phyloP scores from a whole-genome alignment of 306 rosid genomes.

The Glycine tomentella region DNA sequence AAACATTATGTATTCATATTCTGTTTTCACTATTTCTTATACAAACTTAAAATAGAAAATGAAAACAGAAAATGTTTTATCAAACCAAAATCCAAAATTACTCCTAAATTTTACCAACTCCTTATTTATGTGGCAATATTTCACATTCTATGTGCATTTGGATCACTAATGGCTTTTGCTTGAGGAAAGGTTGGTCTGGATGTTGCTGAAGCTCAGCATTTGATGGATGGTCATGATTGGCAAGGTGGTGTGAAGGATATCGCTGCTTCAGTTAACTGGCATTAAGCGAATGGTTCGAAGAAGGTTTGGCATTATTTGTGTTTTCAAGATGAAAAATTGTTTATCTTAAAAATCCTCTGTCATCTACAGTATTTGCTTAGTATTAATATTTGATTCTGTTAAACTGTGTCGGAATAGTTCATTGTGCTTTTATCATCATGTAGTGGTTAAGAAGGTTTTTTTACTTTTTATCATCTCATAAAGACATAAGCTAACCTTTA shows the following conservation, averaged over 20 bases:
- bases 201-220: constrained; percentile 84
- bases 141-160: neutral
- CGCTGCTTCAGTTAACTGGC: constrained; percentile 84
- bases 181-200: constrained; percentile 86
- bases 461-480: constrained; percentile 24
- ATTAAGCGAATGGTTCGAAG: constrained; percentile 82
- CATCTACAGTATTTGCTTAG: neutral
- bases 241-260: constrained; percentile 91
- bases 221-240: constrained; percentile 91
- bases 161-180: constrained; percentile 25
- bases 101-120: neutral
- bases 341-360: constrained; percentile 5
- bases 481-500: constrained; percentile 12
- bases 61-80: neutral
- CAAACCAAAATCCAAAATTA: neutral
- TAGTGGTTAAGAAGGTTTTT: constrained; percentile 17
- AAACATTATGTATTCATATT: neutral
- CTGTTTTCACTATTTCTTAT: neutral
- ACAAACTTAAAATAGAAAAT: neutral
- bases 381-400: neutral
- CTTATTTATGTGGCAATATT: too few species aligned
- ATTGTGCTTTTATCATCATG: constrained; percentile 29
- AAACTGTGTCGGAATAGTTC: neutral
- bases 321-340: neutral
- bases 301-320: constrained; percentile 58